Base-by-base conservation (phyloP, 2,329 filamentous ascomycete genomes). In the Hypoxylon rubiginosum region DNA sequence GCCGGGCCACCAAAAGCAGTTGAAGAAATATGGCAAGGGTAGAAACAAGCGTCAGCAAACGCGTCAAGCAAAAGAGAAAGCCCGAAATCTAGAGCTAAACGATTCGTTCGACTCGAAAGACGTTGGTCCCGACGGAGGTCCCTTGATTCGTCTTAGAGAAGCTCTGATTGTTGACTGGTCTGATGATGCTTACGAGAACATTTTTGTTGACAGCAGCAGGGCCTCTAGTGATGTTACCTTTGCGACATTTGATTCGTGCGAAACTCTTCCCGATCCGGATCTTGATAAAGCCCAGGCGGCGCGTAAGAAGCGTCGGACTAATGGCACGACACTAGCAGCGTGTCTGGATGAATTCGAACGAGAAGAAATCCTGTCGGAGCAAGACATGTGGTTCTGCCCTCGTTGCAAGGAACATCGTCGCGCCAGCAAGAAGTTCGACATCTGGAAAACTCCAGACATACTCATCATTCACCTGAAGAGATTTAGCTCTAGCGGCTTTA, bases 321-420 rank as follows among this genome's bases (percentile, higher is more conserved):
- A 89, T 58, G 96, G 96, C 28, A 90, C 97, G 70, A 90, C 90
- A 0, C 85, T 99, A 4, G 91, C 96, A 21, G 94, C 97, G 72
- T 99, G 96, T 76, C 87, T 99, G 58, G 91, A 94, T 64, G 96
- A 98, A 79, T 98, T 97, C 72, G 93, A 96, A 75, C 95, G 95
- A 77, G 92, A 94, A 65, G 96, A 99, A 79, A 90, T 97, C 13
- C 83, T 99, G 4, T 97, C 95, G 0, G 93, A 97, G 77, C 92
- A 97, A 75, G 97, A 99, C 77, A 95, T 93, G 65, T 99, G 96
- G 96, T 98, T 97, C 77, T 99, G 96, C 76, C 95, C 93, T 61
- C 89, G 93, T 30, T 99, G 96, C 85, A 98, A 98, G 78, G 93
- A 97, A 73, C 91, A 97, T 74, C 90, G 93, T 15, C 90, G 93